Evolutionary conservation across 179 eudicot genomes (phyloP).

Genomic region (Beta macrorhiza): DNA sequence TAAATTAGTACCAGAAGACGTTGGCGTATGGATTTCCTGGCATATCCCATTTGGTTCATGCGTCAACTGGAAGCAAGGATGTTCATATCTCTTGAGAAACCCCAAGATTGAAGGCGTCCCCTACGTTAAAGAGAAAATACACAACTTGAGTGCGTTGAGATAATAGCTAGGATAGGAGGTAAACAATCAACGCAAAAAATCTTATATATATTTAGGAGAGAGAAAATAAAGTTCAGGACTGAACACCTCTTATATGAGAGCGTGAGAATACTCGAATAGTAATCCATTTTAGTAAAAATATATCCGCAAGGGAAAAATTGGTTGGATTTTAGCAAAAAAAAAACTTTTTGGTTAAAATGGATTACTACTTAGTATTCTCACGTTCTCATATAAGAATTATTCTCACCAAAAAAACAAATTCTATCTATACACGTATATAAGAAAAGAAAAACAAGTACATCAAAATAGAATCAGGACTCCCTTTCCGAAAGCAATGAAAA

Average conservation of each 20-base stretch:
- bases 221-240: too few species aligned
- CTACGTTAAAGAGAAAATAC: constrained; percentile 34
- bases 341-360: too few species aligned
- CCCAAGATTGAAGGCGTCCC: constrained; percentile 66
- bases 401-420: too few species aligned
- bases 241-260: too few species aligned
- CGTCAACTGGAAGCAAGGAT: constrained; percentile 36
- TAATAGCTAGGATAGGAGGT: neutral
- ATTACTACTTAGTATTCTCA: too few species aligned
- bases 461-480: neutral
- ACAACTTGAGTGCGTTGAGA: neutral
- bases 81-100: constrained; percentile 44
- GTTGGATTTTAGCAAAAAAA: too few species aligned
- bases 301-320: too few species aligned
- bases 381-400: too few species aligned
- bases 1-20: constrained; percentile 42
- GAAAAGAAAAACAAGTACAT: neutral
- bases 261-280: too few species aligned
- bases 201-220: too few species aligned
- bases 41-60: constrained; percentile 29
- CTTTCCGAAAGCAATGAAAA: neutral
- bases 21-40: constrained; percentile 33
- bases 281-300: too few species aligned
- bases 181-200: neutral
- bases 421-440: neutral